phyloP scores from a whole-genome alignment of 306 rosid genomes.

The Clitoria ternatea region DNA sequence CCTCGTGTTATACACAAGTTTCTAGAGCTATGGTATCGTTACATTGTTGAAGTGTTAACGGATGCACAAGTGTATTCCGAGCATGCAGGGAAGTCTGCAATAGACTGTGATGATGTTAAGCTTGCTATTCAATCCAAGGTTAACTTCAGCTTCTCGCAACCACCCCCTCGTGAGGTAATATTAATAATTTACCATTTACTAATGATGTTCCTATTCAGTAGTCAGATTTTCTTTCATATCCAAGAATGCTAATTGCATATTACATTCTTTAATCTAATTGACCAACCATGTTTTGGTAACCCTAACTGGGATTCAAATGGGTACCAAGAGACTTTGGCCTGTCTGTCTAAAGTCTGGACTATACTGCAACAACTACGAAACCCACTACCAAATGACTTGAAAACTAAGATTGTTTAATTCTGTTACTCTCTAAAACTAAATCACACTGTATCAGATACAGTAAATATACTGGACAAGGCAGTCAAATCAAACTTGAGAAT shows the following conservation, averaged over 20 bases:
- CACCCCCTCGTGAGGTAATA: conserved; percentile 94
- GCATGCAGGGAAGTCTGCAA: conserved; percentile 74
- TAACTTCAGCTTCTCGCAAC: conserved; percentile 90
- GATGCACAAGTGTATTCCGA: conserved; percentile 96
- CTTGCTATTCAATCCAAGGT: conserved; percentile 91
- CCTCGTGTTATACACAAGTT: conserved; percentile 81
- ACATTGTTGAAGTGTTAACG: conserved; percentile 69
- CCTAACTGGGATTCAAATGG: no score
- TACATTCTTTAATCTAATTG: no score
- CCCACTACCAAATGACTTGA: neutral
- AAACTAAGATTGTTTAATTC: neutral
- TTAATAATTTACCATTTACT: neutral
- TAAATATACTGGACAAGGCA: no score
- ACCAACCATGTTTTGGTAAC: no score
- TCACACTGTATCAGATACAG: neutral
- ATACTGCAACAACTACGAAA: neutral
- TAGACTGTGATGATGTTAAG: conserved; percentile 85
- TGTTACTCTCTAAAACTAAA: neutral
- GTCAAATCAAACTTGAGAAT: no score
- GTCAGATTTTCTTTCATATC: neutral
- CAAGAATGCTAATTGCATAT: neutral
- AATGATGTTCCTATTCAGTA: neutral
- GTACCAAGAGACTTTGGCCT: neutral
- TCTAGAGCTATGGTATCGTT: conserved; percentile 92
- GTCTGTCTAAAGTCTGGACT: neutral